Evolutionary conservation across 495 filamentous ascomycete species (phyloP).

Genomic region (Talaromyces adpressus): DNA sequence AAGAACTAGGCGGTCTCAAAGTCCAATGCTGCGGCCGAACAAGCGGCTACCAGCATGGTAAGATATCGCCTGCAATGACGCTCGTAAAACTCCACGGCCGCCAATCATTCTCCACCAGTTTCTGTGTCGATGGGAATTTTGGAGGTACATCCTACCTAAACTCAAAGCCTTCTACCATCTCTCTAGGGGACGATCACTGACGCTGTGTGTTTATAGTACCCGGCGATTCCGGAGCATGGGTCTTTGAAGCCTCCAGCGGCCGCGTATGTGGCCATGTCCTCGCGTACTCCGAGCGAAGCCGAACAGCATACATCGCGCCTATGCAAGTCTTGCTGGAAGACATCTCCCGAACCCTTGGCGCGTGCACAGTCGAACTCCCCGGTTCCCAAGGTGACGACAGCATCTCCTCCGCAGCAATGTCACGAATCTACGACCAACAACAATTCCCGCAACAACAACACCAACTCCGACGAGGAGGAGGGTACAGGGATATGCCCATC

Average conservation of each 20-base stretch:
- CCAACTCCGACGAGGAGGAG: background rate
- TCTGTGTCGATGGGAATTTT: conserved; percentile 67
- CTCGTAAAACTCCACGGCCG: conserved; percentile 78
- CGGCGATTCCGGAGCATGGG: conserved; percentile 90
- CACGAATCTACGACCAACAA: conserved; percentile 3
- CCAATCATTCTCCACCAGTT: conserved; percentile 71
- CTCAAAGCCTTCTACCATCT: background rate
- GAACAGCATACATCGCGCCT: conserved; percentile 80
- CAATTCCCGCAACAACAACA: background rate
- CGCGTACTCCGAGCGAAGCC: conserved; percentile 70
- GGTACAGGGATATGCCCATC: background rate
- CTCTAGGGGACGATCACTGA: background rate
- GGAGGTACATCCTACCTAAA: conserved; percentile 41
- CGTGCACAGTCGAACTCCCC: conserved; percentile 32
- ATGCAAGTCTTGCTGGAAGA: conserved; percentile 88
- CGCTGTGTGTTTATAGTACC: conserved; percentile 43
- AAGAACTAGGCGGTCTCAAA: conserved; percentile 57
- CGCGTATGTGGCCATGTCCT: conserved; percentile 83
- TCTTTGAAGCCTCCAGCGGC: conserved; percentile 75
- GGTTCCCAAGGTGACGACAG: conserved; percentile 25
- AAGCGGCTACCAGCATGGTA: conserved; percentile 70
- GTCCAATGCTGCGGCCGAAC: conserved; percentile 93
- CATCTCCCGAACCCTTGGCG: conserved; percentile 65
- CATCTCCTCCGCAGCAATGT: conserved; percentile 15
- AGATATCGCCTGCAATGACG: conserved; percentile 67